These are phyloP conservation scores for Alternaria viburni DNA, from an alignment of 2,329 filamentous ascomycete genomes.

Conservation along the genomic window DNA sequence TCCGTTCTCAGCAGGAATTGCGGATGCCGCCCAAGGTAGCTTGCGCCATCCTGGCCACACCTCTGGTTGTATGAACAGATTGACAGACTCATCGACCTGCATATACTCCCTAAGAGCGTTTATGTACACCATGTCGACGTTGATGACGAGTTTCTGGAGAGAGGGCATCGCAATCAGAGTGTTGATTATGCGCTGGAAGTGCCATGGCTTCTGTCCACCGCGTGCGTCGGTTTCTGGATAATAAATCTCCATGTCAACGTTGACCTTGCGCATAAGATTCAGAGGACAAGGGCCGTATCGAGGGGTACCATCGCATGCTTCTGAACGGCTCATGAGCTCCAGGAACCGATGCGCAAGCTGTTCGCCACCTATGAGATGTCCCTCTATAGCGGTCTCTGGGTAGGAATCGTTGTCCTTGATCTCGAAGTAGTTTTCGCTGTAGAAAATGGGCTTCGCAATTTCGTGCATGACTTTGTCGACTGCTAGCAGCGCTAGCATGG, in stretches of 20 bases:
- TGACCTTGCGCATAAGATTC: not conserved
- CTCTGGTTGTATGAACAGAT: not conserved
- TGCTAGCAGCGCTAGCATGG: not conserved
- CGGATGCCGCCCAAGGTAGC: not conserved
- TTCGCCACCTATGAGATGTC: too few relatives aligned
- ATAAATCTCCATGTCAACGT: not conserved
- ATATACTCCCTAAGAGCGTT: too few relatives aligned
- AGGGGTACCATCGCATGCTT: not conserved
- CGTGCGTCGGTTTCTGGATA: too few relatives aligned
- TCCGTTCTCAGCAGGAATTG: not conserved
- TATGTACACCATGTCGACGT: not conserved
- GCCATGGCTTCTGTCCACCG: not conserved
- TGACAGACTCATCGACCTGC: too few relatives aligned
- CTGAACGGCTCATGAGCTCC: not conserved
- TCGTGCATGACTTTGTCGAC: not conserved
- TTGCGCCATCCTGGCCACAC: not conserved
- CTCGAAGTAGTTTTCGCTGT: not conserved
- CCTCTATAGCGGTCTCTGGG: too few relatives aligned
- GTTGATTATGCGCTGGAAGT: not conserved
- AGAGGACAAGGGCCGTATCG: not conserved
- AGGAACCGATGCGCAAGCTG: not conserved
- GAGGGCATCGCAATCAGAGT: not conserved
- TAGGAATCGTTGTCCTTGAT: not conserved
- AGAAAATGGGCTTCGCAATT: not conserved
- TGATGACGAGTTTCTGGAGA: not conserved